Base-by-base conservation (phyloP, 2,329 filamentous ascomycete species). In the Pezicula neosporulosa region DNA sequence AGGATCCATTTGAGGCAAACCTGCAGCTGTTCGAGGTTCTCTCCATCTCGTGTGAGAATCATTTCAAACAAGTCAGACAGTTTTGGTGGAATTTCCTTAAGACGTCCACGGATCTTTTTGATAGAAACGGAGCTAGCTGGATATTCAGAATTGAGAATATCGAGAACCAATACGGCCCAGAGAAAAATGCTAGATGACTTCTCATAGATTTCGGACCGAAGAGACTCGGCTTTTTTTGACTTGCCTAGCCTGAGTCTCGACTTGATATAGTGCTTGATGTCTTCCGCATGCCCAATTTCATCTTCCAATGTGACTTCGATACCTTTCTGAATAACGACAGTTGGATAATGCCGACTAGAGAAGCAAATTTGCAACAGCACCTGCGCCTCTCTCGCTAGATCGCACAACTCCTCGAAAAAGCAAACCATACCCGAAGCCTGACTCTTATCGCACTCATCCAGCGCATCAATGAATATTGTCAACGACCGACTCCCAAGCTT, bases 1-100 rank as follows among this genome's bases (percentile, higher is more conserved):
- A 85, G 65, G 0, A 85, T 66, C 75, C 76, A 84, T 18, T 77
- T 71, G 0, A 85, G 53, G 28, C 73, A 81, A 0, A 78, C 55
- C 0, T 71, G 49, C 0, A 83, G 55, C 0, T 70, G 63, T 0
- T 74, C 63, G 44, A 65, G 63, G 5, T 79, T 68, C 0, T 67
- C 36, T 0, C 49, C 16, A 47, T 85, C 79, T 15, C 77, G 69
- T 61, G 27, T 46, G 39, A 47, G 35, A 49, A 30, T 44, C 39
- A 36, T 39, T 30, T 49, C 46, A 27, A 37, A 48, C 27, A 48
- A 42, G 6, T 42, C 38, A 1, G 19, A 35, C 38, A 48, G 21
- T 33, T 43, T 35, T 3, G 18, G 19, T 15, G 47, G 47, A 0
- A 83, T 77, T 15, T 77, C 65, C 3, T 66, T 68, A 51, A 85